These are phyloP conservation scores for Suhomyces coccinellae DNA, from an alignment of 1,139 yeast genomes.

Conservation along the genomic window DNA sequence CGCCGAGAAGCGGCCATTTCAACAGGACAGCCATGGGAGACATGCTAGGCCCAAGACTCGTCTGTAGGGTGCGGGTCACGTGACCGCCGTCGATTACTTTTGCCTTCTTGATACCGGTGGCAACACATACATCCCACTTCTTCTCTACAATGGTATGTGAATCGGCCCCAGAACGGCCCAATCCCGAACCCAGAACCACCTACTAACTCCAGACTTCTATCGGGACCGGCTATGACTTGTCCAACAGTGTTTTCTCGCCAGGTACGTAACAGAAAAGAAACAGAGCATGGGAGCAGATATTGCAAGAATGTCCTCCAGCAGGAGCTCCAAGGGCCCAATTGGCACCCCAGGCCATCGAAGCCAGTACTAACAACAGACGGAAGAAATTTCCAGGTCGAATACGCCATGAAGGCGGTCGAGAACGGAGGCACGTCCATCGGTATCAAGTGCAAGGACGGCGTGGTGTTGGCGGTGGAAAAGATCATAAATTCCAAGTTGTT, in stretches of 20 bases:
- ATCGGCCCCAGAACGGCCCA: neutral
- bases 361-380: constrained; percentile 65
- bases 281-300: no score
- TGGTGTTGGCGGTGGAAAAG: constrained; percentile 96
- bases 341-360: no score
- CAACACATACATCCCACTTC: constrained; percentile 8
- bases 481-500: constrained; percentile 81
- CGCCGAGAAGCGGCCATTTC: constrained; percentile 60
- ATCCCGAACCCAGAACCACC: neutral
- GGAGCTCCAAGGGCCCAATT: no score
- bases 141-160: constrained; percentile 15
- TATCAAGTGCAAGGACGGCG: constrained; percentile 86
- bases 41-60: neutral
- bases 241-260: constrained; percentile 80
- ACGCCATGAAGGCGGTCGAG: constrained; percentile 96
- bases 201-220: constrained; percentile 65
- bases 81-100: neutral
- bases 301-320: no score
- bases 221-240: constrained; percentile 96
- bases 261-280: constrained; percentile 23
- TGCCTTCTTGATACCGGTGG: constrained; percentile 12
- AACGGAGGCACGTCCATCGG: constrained; percentile 96
- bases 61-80: neutral
- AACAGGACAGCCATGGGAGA: constrained; percentile 41
- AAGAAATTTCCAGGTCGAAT: constrained; percentile 97